Evolutionary conservation across 768 basidiomycete genomes (phyloP), one percentile per base, ranked within the genome.

Genomic region (Scleroderma citrinum): DNA sequence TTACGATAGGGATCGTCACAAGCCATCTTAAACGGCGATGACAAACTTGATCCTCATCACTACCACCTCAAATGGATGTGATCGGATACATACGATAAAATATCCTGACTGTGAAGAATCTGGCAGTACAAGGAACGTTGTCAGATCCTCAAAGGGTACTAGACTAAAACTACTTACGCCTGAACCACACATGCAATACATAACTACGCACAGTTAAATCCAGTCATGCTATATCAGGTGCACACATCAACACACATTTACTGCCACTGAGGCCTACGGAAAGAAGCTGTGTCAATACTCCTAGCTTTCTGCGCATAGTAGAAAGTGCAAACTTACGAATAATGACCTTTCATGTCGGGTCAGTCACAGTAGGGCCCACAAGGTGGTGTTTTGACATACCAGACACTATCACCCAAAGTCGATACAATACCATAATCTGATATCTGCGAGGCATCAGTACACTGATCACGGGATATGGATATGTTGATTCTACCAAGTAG

Each of bases 81-180:
- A 16, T n/a, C 10, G 7, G 14, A 21, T 11, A 42, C 40, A 10
- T 42, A 42, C 40, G 40, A 17, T 42, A 42, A n/a, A 42, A 42
- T 42, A 42, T 42, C 40, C 26, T 42, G 12, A 42, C 23, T 17
- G 40, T 42, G 24, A 42, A 42, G 40, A 42, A 42, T n/a, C 40
- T 42, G 24, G 7, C 12, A n/a, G n/a, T 10, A 29, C 2, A 23
- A 20, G 23, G 24, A 8, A 24, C 21, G 13, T n/a, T 26, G 40
- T 42, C 40, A 29, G 26, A 42, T 29, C 6, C 17, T 42, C 24
- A 13, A 16, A 7, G 23, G 14, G 24, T 13, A 26, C 16, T 8
- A 8, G 2, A 29, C 40, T 23, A n/a, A 16, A 13, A 8, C 12
- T 29, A 6, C 40, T 24, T 42, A 29, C 40, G 23, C 40, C 10